Evolutionary conservation across 805 yeast genomes (phyloP).

Genomic region (Candida jianshihensis): DNA sequence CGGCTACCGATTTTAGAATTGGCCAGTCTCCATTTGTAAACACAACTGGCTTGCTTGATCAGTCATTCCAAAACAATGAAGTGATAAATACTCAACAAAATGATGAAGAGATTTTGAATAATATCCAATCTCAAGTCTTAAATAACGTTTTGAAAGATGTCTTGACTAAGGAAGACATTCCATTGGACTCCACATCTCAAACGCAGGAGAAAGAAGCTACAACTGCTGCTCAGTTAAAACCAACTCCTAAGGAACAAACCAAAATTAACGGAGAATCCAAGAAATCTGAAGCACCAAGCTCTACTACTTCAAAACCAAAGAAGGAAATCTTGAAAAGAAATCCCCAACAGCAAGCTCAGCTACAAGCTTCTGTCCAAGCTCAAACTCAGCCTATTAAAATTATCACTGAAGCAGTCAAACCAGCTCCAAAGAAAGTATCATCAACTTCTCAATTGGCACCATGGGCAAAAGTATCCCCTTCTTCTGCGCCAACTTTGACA

Average conservation of each 20-base stretch:
- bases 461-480: conserved; percentile 38
- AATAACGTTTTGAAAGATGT: conserved; percentile 34
- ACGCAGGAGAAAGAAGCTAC: neutral
- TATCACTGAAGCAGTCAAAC: conserved; percentile 4
- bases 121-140: conserved; percentile 34
- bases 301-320: neutral
- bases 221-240: neutral
- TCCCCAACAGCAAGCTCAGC: conserved; percentile 3
- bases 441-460: conserved; percentile 35
- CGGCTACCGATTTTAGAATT: conserved; percentile 7
- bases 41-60: no score
- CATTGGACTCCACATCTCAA: no score
- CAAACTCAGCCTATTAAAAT: neutral
- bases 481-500: conserved; percentile 32
- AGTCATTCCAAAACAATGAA: neutral
- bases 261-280: neutral
- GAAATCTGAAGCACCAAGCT: neutral
- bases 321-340: conserved; percentile 1
- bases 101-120: conserved; percentile 27
- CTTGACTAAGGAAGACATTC: conserved; percentile 25
- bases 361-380: neutral
- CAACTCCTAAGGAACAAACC: neutral
- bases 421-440: conserved; percentile 6
- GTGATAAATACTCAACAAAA: neutral
- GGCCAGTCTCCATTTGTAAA: conserved; percentile 15